Conservation (phyloP, 2,329 filamentous ascomycete genomes). For the Paecilomyces sp. region DNA sequence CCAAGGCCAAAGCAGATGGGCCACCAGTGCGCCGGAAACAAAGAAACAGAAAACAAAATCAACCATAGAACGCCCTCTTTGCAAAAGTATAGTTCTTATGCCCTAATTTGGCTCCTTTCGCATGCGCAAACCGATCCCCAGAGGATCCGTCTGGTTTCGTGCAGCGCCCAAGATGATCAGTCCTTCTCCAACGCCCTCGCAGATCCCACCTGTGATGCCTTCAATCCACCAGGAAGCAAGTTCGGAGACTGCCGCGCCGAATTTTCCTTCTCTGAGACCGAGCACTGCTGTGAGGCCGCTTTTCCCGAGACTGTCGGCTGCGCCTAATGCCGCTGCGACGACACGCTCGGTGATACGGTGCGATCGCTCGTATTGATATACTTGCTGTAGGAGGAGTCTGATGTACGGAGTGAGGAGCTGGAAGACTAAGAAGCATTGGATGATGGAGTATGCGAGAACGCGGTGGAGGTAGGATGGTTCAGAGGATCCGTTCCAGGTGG, state of each 20-base stretch:
- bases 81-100: not conserved
- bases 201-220: constrained; percentile 58
- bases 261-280: constrained; percentile 56
- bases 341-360: constrained; percentile 58
- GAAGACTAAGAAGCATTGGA: constrained; percentile 53
- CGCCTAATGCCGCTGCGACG: constrained; percentile 44
- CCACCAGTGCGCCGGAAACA: not conserved
- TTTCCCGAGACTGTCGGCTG: constrained; percentile 49
- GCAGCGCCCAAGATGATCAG: constrained; percentile 38
- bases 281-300: constrained; percentile 47
- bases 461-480: constrained; percentile 51
- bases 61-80: not conserved
- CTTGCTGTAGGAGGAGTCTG: constrained; percentile 45
- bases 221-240: constrained; percentile 56
- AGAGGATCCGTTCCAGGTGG: constrained; percentile 4
- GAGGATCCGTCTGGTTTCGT: not conserved
- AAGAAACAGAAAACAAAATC: not conserved
- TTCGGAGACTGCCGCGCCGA: constrained; percentile 54
- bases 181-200: constrained; percentile 55
- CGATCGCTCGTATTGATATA: constrained; percentile 58
- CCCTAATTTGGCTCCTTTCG: not conserved
- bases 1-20: not conserved
- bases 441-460: constrained; percentile 48
- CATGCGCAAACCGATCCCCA: not conserved
- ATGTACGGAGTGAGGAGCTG: constrained; percentile 58